A percentile compares a stretch with the other conserved stretches of the same genome.
Evolutionary conservation across 352 stramenopile genomes (phyloP).

Genomic region (Aphanomyces invadans): DNA sequence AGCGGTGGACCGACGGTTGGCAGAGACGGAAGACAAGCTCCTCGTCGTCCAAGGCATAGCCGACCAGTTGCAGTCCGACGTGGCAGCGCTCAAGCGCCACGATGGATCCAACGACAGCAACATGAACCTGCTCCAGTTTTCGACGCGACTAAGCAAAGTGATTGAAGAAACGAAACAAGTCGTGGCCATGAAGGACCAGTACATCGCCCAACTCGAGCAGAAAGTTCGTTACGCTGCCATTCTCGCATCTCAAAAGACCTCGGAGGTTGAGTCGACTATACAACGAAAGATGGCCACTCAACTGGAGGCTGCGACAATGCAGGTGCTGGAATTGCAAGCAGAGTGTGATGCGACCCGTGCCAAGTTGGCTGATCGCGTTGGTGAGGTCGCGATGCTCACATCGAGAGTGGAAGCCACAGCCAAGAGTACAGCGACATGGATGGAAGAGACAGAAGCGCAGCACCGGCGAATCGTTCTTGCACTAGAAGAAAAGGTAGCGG

Average conservation of each 20-base stretch:
- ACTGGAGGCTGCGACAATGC: background rate
- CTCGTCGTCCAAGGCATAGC: background rate
- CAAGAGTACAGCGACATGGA: background rate
- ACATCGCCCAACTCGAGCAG: slow-evolving; percentile 14
- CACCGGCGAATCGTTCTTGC: background rate
- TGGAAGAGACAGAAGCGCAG: background rate
- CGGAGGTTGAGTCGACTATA: too few species aligned
- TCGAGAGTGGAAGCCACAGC: background rate
- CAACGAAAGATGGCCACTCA: background rate
- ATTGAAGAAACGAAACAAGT: slow-evolving; percentile 25
- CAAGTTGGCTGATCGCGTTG: background rate
- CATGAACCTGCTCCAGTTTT: slow-evolving; percentile 8
- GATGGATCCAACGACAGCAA: background rate
- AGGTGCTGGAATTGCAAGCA: too few species aligned
- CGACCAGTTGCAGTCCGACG: slow-evolving; percentile 5
- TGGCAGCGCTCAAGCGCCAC: slow-evolving; percentile 10
- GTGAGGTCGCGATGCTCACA: background rate
- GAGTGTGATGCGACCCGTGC: background rate
- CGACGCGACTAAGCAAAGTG: slow-evolving; percentile 14
- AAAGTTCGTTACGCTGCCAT: background rate
- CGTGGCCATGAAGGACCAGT: slow-evolving; percentile 20
- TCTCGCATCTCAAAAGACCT: too few species aligned
- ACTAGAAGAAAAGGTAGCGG: background rate
- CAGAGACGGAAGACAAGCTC: slow-evolving; percentile 5
- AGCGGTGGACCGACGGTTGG: background rate